Evolutionary conservation across 2,329 filamentous ascomycete genomes (phyloP).

Genomic region (Aureobasidium vineae): DNA sequence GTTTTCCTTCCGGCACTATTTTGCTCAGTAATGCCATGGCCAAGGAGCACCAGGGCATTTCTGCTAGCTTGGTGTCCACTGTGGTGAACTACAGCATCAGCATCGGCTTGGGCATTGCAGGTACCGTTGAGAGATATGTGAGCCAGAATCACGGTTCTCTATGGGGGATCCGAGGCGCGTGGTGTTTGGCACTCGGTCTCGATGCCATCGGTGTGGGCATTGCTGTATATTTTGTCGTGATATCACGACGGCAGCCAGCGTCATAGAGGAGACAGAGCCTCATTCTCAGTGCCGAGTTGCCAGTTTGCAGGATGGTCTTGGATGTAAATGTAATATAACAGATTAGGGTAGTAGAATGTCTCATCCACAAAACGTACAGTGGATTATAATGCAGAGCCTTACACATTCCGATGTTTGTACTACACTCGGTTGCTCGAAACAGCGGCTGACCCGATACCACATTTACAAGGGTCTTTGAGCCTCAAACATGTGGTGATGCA

Average conservation of each 20-base stretch:
- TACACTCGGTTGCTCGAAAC: background rate
- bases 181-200: constrained; percentile 22
- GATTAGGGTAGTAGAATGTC: no score
- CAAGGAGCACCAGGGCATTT: constrained; percentile 49
- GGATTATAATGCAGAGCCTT: no score
- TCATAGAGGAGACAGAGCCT: background rate
- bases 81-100: constrained; percentile 36
- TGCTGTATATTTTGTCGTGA: constrained; percentile 24
- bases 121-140: constrained; percentile 46
- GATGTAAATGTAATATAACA: no score
- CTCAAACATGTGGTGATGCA: background rate
- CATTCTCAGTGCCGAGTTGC: background rate
- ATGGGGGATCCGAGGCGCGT: constrained; percentile 19
- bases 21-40: constrained; percentile 54
- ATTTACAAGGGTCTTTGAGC: background rate
- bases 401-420: background rate
- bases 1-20: constrained; percentile 60
- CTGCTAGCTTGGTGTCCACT: constrained; percentile 57
- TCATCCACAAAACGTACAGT: no score
- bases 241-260: constrained; percentile 4
- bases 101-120: constrained; percentile 32
- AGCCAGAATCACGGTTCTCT: constrained; percentile 17
- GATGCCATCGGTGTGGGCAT: constrained; percentile 21
- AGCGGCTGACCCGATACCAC: background rate
- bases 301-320: background rate